Conservation (phyloP, 176 grass and related monocot species). For the Dactylis glomerata region DNA sequence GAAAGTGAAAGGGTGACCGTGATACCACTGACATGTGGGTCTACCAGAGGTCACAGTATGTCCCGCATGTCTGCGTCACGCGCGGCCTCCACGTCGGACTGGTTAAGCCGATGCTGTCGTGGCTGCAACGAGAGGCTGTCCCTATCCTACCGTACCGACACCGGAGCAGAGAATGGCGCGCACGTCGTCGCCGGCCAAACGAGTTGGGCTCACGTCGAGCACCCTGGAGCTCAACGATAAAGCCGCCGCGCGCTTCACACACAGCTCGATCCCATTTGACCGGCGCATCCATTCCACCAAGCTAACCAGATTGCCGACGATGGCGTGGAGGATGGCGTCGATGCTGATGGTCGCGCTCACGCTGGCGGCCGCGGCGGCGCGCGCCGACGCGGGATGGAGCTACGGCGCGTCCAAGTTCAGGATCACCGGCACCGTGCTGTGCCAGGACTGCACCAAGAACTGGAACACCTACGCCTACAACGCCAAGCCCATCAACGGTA, state of each 20-base stretch:
- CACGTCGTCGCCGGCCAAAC: conserved; percentile 4
- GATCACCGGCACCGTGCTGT: conserved; percentile 58
- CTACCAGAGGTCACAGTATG: not conserved
- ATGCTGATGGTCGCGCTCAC: not conserved
- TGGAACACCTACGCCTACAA: conserved; percentile 67
- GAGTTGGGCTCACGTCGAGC: conserved; percentile 34
- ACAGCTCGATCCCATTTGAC: not conserved
- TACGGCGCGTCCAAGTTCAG: conserved; percentile 39
- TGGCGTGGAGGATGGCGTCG: conserved; percentile 12
- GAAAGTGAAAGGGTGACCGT: not conserved
- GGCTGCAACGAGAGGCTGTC: not conserved
- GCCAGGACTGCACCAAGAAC: conserved; percentile 87
- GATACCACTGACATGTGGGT: not conserved
- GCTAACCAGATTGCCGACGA: not conserved
- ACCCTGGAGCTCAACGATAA: not conserved
- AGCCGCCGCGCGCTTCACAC: not conserved
- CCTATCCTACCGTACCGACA: not conserved
- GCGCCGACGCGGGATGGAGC: not conserved
- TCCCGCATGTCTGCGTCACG: not conserved
- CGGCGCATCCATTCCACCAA: not conserved
- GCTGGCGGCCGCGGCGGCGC: conserved; percentile 7
- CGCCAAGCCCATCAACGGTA: conserved; percentile 54
- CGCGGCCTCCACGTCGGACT: not conserved
- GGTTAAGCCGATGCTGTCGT: not conserved
- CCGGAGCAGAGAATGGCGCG: conserved; percentile 16